phyloP scores from a whole-genome alignment of 2,329 filamentous ascomycete genomes.

The Sporothrix phasma region DNA sequence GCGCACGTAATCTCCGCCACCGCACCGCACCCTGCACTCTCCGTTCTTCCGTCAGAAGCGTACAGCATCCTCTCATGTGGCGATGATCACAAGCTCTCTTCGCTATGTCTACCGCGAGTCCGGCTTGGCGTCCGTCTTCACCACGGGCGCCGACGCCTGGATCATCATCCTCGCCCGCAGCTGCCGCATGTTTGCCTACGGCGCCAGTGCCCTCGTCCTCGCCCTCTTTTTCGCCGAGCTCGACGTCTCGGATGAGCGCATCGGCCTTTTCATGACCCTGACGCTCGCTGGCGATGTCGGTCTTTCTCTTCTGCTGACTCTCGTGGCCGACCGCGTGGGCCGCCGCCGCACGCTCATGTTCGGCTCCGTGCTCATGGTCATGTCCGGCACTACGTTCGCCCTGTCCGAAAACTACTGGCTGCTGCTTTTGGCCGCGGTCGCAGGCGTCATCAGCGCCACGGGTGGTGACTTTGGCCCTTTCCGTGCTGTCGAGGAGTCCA shows the following conservation, averaged over 20 bases:
- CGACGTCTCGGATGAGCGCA: constrained; percentile 44
- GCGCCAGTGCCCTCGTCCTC: constrained; percentile 49
- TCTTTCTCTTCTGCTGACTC: constrained; percentile 45
- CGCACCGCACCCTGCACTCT: not conserved
- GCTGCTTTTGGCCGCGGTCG: constrained; percentile 45
- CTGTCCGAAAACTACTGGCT: constrained; percentile 49
- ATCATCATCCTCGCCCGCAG: constrained; percentile 43
- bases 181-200: constrained; percentile 54
- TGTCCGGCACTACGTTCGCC: constrained; percentile 45
- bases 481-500: constrained; percentile 55
- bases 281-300: constrained; percentile 52
- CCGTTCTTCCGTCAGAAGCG: too few relatives aligned
- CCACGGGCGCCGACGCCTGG: constrained; percentile 39
- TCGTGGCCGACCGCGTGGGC: constrained; percentile 50
- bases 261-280: constrained; percentile 57
- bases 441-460: constrained; percentile 52
- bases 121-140: constrained; percentile 37
- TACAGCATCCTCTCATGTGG: not conserved
- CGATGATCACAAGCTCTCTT: constrained; percentile 14
- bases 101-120: constrained; percentile 30
- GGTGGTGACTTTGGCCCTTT: constrained; percentile 61
- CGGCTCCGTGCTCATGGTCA: constrained; percentile 46
- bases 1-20: not conserved
- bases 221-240: constrained; percentile 51
- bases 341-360: constrained; percentile 43